These are phyloP conservation scores for Ophiostoma ips DNA, from an alignment of 2,329 filamentous ascomycete species.

Conservation along the genomic window DNA sequence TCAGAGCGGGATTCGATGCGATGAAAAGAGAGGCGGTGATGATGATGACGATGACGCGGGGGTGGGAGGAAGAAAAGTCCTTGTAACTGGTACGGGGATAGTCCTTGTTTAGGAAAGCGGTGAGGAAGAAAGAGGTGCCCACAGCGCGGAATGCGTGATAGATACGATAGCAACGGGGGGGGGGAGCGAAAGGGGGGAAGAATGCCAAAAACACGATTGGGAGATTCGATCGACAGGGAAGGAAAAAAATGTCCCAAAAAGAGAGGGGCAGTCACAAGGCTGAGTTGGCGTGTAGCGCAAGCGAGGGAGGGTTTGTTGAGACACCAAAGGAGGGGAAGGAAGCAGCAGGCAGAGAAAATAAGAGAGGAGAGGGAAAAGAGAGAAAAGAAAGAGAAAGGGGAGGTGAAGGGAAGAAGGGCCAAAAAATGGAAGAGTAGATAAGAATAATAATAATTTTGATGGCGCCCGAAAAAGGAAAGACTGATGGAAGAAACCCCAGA, in stretches of 20 bases:
- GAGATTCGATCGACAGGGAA: not conserved
- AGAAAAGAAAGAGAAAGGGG: too few species aligned
- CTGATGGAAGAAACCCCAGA: not conserved
- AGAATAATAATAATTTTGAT: not conserved
- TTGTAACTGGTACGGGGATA: too few species aligned
- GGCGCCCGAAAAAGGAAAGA: not conserved
- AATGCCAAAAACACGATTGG: not conserved
- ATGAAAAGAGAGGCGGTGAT: not conserved
- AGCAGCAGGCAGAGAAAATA: not conserved
- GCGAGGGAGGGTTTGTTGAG: not conserved
- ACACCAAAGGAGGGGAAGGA: not conserved
- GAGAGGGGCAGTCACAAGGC: constrained; percentile 3
- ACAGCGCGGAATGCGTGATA: too few species aligned
- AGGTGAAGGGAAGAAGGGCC: not conserved
- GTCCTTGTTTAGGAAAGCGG: not conserved
- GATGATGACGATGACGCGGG: too few species aligned
- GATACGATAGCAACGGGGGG: too few species aligned
- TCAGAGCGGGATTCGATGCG: not conserved
- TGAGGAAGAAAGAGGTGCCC: not conserved
- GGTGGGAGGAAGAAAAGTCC: not conserved
- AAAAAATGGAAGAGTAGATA: not conserved
- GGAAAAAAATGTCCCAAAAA: not conserved
- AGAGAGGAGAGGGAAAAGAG: not conserved
- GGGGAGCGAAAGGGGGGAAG: not conserved
- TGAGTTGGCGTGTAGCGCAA: not conserved